These are phyloP conservation scores for Barbarea vulgaris DNA, from an alignment of 345 rosid genomes.

Conservation along the genomic window DNA sequence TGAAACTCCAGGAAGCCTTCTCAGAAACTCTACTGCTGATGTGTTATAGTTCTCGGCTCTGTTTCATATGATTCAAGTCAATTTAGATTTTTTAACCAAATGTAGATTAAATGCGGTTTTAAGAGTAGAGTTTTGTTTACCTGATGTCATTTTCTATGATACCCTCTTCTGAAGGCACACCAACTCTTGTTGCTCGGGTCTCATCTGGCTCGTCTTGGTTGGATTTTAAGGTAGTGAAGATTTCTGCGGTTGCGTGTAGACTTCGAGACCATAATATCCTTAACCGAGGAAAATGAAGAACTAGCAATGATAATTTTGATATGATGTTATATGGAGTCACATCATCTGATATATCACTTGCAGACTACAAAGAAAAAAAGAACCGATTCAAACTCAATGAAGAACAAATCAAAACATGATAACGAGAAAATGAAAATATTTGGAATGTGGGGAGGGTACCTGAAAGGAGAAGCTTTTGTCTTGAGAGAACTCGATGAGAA, in stretches of 20 bases:
- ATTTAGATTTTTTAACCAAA: not conserved
- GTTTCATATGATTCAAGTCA: constrained; percentile 32
- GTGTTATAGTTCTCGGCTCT: constrained; percentile 97
- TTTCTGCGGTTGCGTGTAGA: constrained; percentile 92
- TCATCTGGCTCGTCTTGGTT: constrained; percentile 97
- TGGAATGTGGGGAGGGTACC: constrained; percentile 46
- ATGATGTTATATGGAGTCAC: constrained; percentile 87
- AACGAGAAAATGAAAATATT: not conserved
- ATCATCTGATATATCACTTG: constrained; percentile 92
- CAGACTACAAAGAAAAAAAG: constrained; percentile 59
- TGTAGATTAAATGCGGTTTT: not conserved
- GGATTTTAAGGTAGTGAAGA: constrained; percentile 78
- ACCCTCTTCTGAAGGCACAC: constrained; percentile 94
- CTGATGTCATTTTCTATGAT: constrained; percentile 86
- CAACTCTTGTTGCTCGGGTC: constrained; percentile 78
- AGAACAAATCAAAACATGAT: constrained; percentile 5
- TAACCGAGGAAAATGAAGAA: constrained; percentile 86
- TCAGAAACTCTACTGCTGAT: constrained; percentile 87
- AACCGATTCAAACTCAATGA: not conserved
- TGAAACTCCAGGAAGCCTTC: constrained; percentile 90
- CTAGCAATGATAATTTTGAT: constrained; percentile 92
- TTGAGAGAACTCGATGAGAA: constrained; percentile 93
- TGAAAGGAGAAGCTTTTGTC: constrained; percentile 99
- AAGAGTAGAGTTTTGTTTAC: constrained; percentile 34
- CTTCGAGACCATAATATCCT: constrained; percentile 96